phyloP scores from a whole-genome alignment of 805 yeast genomes.

The Sugiyamaella boreocaroliniensis region DNA sequence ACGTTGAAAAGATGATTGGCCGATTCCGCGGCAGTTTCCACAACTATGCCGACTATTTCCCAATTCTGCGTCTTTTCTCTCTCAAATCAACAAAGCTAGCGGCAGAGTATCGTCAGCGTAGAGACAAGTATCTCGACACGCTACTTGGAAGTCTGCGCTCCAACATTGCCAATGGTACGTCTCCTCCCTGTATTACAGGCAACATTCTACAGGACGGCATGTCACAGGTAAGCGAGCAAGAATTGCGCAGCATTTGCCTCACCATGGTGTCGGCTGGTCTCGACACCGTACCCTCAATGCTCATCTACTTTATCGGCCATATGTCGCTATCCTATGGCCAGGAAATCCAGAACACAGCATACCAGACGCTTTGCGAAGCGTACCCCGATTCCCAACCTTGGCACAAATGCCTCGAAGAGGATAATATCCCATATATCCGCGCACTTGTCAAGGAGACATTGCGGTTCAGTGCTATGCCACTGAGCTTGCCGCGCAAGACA shows the following conservation, averaged over 20 bases:
- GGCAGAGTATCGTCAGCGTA: constrained; percentile 23
- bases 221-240: constrained; percentile 36
- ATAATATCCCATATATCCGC: constrained; percentile 45
- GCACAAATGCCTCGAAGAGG: constrained; percentile 21
- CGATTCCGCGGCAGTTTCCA: constrained; percentile 34
- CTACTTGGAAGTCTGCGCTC: constrained; percentile 26
- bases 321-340: constrained; percentile 38
- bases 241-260: constrained; percentile 54
- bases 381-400: constrained; percentile 28
- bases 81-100: constrained; percentile 26
- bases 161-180: constrained; percentile 23
- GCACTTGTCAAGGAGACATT: constrained; percentile 61
- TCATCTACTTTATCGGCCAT: constrained; percentile 55
- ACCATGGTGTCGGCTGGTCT: constrained; percentile 77
- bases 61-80: constrained; percentile 29
- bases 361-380: constrained; percentile 32
- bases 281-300: constrained; percentile 61
- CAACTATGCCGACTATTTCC: constrained; percentile 35
- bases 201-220: constrained; percentile 27
- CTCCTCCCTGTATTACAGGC: constrained; percentile 31
- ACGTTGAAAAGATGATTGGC: constrained; percentile 29
- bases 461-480: constrained; percentile 59
- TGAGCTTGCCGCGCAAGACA: constrained; percentile 57
- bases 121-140: constrained; percentile 30
- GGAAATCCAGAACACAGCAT: constrained; percentile 41